phyloP scores from a whole-genome alignment of 345 rosid genomes.

The Orychophragmus violaceus region DNA sequence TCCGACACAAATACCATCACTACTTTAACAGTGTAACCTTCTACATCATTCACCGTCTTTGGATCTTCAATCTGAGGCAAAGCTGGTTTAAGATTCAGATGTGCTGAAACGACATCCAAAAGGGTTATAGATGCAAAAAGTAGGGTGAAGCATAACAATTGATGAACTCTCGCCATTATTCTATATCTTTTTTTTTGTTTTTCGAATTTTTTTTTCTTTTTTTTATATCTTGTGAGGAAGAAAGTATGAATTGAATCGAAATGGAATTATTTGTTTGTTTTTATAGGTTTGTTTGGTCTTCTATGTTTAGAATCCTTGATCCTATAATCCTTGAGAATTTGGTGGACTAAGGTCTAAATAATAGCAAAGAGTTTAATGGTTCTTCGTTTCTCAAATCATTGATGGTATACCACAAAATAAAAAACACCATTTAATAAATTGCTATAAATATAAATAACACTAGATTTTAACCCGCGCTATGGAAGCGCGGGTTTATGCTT shows the following conservation, averaged over 20 bases:
- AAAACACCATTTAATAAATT: too few relatives aligned
- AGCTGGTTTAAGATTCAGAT: neutral
- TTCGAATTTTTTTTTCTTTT: neutral
- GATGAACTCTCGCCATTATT: slow-evolving; percentile 18
- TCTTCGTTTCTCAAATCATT: neutral
- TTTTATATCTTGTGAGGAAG: neutral
- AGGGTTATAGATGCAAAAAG: neutral
- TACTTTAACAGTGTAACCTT: slow-evolving; percentile 21
- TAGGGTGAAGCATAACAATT: slow-evolving; percentile 8
- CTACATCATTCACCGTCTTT: slow-evolving; percentile 12
- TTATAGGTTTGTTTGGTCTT: slow-evolving; percentile 5
- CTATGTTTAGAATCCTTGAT: slow-evolving; percentile 12
- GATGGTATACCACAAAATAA: neutral
- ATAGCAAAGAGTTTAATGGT: slow-evolving; percentile 9
- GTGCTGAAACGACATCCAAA: slow-evolving; percentile 9
- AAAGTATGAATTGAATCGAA: neutral
- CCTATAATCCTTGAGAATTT: neutral
- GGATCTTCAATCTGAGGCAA: slow-evolving; percentile 7
- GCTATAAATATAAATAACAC: too few relatives aligned
- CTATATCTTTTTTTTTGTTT: neutral
- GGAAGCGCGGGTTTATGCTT: too few relatives aligned
- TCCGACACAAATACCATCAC: too few relatives aligned
- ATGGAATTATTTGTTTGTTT: neutral
- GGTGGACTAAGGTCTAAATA: neutral
- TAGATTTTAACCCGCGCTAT: too few relatives aligned